Conservation (phyloP, 2,329 filamentous ascomycete species). For the Cercospora janseana region DNA sequence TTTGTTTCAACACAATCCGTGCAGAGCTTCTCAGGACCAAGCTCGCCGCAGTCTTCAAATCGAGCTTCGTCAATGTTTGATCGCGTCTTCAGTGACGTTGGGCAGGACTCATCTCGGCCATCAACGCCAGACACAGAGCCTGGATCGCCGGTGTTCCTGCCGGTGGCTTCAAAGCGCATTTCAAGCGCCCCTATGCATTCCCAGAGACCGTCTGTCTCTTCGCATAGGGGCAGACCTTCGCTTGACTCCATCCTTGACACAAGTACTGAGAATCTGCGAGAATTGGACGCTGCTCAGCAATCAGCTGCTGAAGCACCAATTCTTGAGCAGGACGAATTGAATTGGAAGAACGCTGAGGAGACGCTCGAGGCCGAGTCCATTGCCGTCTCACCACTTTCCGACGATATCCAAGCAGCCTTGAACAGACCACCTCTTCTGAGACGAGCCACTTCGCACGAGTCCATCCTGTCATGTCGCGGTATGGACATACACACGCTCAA, state of each 20-base stretch:
- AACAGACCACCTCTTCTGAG: slow-evolving; percentile 51
- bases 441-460: slow-evolving; percentile 76
- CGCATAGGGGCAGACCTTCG: slow-evolving; percentile 26
- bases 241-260: slow-evolving; percentile 35
- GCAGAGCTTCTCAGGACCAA: slow-evolving; percentile 70
- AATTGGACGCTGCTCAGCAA: slow-evolving; percentile 24
- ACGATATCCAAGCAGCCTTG: slow-evolving; percentile 29
- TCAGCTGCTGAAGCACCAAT: slow-evolving; percentile 29
- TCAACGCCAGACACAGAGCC: slow-evolving; percentile 74
- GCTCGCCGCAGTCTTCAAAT: slow-evolving; percentile 71
- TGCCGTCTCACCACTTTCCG: slow-evolving; percentile 27
- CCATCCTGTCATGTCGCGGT: slow-evolving; percentile 79
- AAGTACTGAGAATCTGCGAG: slow-evolving; percentile 33
- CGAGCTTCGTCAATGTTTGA: slow-evolving; percentile 78
- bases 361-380: slow-evolving; percentile 16
- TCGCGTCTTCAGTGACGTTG: slow-evolving; percentile 58
- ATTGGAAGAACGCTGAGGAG: slow-evolving; percentile 31
- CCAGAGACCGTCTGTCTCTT: slow-evolving; percentile 19
- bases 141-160: slow-evolving; percentile 61
- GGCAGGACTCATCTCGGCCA: slow-evolving; percentile 67
- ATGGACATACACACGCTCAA: slow-evolving; percentile 81
- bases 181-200: slow-evolving; percentile 47
- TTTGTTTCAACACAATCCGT: slow-evolving; percentile 61
- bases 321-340: slow-evolving; percentile 33
- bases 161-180: slow-evolving; percentile 57